These are phyloP conservation scores for Aristolochia fimbriata DNA, from an alignment of 164 flowering plant genomes.

Conservation along the genomic window DNA sequence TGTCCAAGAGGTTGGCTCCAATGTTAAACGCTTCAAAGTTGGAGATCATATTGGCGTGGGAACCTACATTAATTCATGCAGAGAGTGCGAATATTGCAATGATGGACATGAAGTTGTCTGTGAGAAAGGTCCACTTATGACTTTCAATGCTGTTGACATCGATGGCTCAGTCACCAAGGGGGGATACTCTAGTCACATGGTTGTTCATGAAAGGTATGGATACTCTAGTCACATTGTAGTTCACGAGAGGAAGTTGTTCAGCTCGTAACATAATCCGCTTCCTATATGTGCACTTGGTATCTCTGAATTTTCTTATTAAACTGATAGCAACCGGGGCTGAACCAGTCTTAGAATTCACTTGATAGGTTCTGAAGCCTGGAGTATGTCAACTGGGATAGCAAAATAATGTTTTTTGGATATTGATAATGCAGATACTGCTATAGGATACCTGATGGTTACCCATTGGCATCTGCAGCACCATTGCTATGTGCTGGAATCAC, in stretches of 20 bases:
- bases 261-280: neutral
- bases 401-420: neutral
- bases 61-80: slow-evolving; percentile 74
- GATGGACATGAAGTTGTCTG: slow-evolving; percentile 49
- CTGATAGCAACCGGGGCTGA: too few relatives aligned
- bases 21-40: slow-evolving; percentile 49
- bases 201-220: slow-evolving; percentile 79
- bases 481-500: slow-evolving; percentile 82
- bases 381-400: neutral
- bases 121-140: slow-evolving; percentile 32
- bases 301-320: too few relatives aligned
- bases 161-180: slow-evolving; percentile 84
- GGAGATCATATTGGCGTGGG: slow-evolving; percentile 91
- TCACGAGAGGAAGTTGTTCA: slow-evolving; percentile 45
- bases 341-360: too few relatives aligned
- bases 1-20: slow-evolving; percentile 61
- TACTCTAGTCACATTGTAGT: slow-evolving; percentile 61
- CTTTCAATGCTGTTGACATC: slow-evolving; percentile 56
- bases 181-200: slow-evolving; percentile 63
- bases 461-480: slow-evolving; percentile 64
- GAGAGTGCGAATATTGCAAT: slow-evolving; percentile 65
- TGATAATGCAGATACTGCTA: slow-evolving; percentile 48
- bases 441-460: slow-evolving; percentile 50
- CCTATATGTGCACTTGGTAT: too few relatives aligned
- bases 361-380: neutral